Conservation (phyloP, 805 yeast genomes). For the Suhomyces vadensis region DNA sequence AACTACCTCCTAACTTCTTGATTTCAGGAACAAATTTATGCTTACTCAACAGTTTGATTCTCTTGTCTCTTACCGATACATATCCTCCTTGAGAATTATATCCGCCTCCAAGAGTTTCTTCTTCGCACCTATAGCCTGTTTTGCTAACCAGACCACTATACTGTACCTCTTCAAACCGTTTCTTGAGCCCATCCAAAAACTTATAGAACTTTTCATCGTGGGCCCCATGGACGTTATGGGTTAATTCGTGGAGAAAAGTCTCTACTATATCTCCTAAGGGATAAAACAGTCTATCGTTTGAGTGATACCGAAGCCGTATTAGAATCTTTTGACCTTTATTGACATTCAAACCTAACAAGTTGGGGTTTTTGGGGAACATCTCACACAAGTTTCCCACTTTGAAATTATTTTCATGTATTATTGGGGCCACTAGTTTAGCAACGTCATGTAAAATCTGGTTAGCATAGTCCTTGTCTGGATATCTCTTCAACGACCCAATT, state of each 20-base stretch:
- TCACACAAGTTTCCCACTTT: slow-evolving; percentile 72
- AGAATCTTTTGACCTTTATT: slow-evolving; percentile 73
- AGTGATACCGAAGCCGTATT: slow-evolving; percentile 64
- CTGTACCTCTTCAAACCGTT: slow-evolving; percentile 48
- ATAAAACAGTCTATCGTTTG: slow-evolving; percentile 53
- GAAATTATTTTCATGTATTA: slow-evolving; percentile 68
- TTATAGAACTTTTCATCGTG: slow-evolving; percentile 74
- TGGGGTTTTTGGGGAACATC: slow-evolving; percentile 70
- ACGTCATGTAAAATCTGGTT: slow-evolving; percentile 61
- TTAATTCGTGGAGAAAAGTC: slow-evolving; percentile 84
- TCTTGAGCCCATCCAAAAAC: slow-evolving; percentile 60
- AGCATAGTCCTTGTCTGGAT: slow-evolving; percentile 40
- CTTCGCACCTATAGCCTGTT: slow-evolving; percentile 52
- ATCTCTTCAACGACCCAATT: slow-evolving; percentile 40
- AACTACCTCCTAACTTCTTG: slow-evolving; percentile 28
- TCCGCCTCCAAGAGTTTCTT: slow-evolving; percentile 44
- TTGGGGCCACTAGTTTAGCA: slow-evolving; percentile 71
- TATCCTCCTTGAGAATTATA: slow-evolving; percentile 16
- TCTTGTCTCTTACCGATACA: slow-evolving; percentile 30
- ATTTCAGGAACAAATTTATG: slow-evolving; percentile 43
- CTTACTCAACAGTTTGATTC: slow-evolving; percentile 43
- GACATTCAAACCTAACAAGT: slow-evolving; percentile 78
- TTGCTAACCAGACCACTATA: slow-evolving; percentile 42
- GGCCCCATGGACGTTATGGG: slow-evolving; percentile 78
- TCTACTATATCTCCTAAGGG: slow-evolving; percentile 70